These are phyloP conservation scores for Cantharellus cinnabarinus DNA, from an alignment of 768 basidiomycete genomes.

Conservation along the genomic window DNA sequence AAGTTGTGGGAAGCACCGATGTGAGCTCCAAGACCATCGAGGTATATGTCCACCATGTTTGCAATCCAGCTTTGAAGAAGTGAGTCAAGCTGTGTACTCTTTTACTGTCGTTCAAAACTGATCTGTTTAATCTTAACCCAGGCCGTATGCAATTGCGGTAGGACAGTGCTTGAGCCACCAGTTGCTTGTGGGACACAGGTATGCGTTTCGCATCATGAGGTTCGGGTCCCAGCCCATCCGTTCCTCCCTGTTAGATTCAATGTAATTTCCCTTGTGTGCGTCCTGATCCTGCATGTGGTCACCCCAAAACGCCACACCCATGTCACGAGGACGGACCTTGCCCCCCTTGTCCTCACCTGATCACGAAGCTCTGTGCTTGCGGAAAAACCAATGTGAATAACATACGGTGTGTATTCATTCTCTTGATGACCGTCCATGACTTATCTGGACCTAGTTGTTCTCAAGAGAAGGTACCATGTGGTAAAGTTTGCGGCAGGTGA, in stretches of 20 bases:
- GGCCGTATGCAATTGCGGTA: slow-evolving; percentile 65
- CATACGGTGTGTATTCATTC: slow-evolving; percentile 16
- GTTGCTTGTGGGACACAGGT: slow-evolving; percentile 57
- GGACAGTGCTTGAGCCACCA: slow-evolving; percentile 76
- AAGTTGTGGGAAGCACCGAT: slow-evolving; percentile 20
- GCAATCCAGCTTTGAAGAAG: slow-evolving; percentile 83
- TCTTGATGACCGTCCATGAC: neutral
- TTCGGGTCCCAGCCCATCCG: neutral
- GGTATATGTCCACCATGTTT: slow-evolving; percentile 70
- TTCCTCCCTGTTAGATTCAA: slow-evolving; percentile 22
- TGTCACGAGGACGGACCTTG: slow-evolving; percentile 69
- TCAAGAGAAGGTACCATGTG: slow-evolving; percentile 72
- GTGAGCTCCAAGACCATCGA: slow-evolving; percentile 62
- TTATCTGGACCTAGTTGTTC: slow-evolving; percentile 36
- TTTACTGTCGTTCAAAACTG: neutral
- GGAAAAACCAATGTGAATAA: slow-evolving; percentile 68
- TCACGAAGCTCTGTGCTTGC: slow-evolving; percentile 67
- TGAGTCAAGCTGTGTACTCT: slow-evolving; percentile 15
- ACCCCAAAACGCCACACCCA: slow-evolving; percentile 50
- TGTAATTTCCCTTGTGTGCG: slow-evolving; percentile 68
- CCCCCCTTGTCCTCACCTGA: slow-evolving; percentile 74
- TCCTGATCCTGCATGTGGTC: slow-evolving; percentile 58
- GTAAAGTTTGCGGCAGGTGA: slow-evolving; percentile 55
- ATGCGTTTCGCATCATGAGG: neutral
- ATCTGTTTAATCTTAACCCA: slow-evolving; percentile 13